Evolutionary conservation across 2,329 filamentous ascomycete genomes (phyloP).

Genomic region (Colletotrichum sojae): DNA sequence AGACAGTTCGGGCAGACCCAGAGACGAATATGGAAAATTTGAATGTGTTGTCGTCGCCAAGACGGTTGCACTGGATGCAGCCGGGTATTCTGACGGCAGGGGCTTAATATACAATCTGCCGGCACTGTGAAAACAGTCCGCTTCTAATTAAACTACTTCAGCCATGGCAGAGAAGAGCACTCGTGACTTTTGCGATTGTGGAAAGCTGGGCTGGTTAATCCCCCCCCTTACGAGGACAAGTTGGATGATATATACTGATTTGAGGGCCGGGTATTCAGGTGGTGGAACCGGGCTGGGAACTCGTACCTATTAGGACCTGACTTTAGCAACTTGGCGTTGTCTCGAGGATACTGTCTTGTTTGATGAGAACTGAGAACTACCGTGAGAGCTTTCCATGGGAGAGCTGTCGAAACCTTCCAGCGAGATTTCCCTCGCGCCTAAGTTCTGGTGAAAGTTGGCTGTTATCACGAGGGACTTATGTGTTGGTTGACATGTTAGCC

Average conservation of each 20-base stretch:
- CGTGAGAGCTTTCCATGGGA: no score
- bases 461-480: no score
- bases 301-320: no score
- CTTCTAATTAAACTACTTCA: neutral
- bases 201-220: neutral
- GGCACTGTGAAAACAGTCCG: neutral
- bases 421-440: no score
- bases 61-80: constrained; percentile 1
- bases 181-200: neutral
- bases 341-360: no score
- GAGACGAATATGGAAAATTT: neutral
- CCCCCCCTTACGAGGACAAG: neutral
- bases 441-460: no score
- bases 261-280: neutral
- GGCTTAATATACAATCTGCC: neutral
- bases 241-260: neutral
- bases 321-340: no score
- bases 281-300: no score
- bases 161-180: no score
- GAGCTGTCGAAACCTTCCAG: no score
- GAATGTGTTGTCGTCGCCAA: neutral
- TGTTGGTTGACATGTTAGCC: no score
- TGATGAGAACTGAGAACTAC: no score
- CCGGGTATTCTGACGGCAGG: constrained; percentile 1
- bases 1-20: neutral